Percentiles rank a stretch among this genome's conserved stretches.
These are phyloP conservation scores for Cystobasidium onofrii DNA, from an alignment of 768 basidiomycete genomes.

Conservation along the genomic window DNA sequence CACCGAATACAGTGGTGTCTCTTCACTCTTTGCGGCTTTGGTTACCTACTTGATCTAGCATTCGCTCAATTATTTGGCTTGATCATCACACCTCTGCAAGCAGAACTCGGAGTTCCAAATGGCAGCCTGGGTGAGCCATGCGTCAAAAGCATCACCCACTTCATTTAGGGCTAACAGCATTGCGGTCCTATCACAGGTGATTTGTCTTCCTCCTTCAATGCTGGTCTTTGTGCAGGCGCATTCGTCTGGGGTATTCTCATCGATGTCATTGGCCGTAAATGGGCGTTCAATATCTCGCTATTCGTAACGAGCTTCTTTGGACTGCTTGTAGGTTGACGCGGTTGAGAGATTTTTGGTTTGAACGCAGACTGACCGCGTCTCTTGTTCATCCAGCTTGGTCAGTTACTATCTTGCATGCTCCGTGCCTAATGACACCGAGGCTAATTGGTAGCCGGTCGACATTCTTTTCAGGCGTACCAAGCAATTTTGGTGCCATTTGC, in stretches of 20 bases:
- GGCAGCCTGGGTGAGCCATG: background rate
- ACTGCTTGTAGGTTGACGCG: constrained; percentile 33
- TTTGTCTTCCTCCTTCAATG: constrained; percentile 45
- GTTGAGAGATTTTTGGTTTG: background rate
- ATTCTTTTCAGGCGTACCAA: constrained; percentile 44
- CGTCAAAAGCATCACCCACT: background rate
- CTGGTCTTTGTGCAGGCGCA: constrained; percentile 45
- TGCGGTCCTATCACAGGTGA: too few species aligned
- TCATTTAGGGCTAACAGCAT: too few species aligned
- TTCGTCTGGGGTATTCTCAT: constrained; percentile 45
- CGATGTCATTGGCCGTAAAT: constrained; percentile 46
- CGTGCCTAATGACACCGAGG: too few species aligned
- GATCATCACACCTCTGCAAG: constrained; percentile 41
- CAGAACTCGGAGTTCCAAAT: constrained; percentile 43
- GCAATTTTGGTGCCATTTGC: constrained; percentile 47
- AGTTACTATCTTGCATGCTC: too few species aligned
- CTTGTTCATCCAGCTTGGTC: background rate
- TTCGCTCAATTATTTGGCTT: constrained; percentile 46
- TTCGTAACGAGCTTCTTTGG: constrained; percentile 47
- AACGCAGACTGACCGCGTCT: background rate
- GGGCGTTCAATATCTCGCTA: constrained; percentile 48
- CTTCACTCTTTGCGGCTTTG: constrained; percentile 46
- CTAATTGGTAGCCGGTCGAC: too few species aligned
- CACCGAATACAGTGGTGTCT: constrained; percentile 41
- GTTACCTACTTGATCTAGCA: constrained; percentile 46